These are phyloP conservation scores for Aspergillus latus DNA, from an alignment of 2,329 filamentous ascomycete species.

Conservation along the genomic window DNA sequence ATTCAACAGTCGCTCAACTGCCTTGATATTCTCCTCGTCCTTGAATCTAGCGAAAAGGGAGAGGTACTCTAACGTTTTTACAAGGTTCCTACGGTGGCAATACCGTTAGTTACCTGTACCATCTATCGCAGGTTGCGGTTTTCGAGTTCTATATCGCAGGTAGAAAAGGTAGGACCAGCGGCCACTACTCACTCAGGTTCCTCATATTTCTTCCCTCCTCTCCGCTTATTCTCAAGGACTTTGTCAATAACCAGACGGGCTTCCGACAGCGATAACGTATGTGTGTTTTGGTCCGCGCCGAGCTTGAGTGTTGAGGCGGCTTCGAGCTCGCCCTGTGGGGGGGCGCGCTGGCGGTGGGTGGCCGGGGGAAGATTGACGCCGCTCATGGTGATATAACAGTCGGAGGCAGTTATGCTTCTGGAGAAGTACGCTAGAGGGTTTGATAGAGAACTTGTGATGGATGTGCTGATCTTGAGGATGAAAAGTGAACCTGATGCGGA, in stretches of 20 bases:
- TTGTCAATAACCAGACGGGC: slow-evolving; percentile 89
- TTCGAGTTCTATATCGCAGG: background rate
- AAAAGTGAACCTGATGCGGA: background rate
- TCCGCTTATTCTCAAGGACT: slow-evolving; percentile 75
- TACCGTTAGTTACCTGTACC: background rate
- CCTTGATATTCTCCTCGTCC: slow-evolving; percentile 88
- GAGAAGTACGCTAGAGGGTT: too few relatives aligned
- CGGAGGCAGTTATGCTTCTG: background rate
- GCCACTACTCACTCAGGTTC: slow-evolving; percentile 69
- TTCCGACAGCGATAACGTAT: slow-evolving; percentile 88
- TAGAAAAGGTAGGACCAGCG: background rate
- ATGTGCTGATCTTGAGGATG: slow-evolving; percentile 15
- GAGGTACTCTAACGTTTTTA: slow-evolving; percentile 87
- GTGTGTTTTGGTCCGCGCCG: slow-evolving; percentile 89
- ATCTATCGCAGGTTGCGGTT: background rate
- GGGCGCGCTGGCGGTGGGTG: slow-evolving; percentile 43
- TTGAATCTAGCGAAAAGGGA: slow-evolving; percentile 96
- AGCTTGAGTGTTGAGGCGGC: slow-evolving; percentile 77
- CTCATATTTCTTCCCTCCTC: slow-evolving; percentile 77
- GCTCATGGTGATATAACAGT: background rate
- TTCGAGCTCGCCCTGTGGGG: slow-evolving; percentile 70
- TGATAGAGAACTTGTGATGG: too few relatives aligned
- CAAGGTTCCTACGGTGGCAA: slow-evolving; percentile 58
- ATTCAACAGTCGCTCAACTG: slow-evolving; percentile 83
- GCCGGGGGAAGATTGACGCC: slow-evolving; percentile 35